Evolutionary conservation across 2,329 filamentous ascomycete species (phyloP), one percentile per base, ranked within the genome.

Genomic region (Lojkania enalia): DNA sequence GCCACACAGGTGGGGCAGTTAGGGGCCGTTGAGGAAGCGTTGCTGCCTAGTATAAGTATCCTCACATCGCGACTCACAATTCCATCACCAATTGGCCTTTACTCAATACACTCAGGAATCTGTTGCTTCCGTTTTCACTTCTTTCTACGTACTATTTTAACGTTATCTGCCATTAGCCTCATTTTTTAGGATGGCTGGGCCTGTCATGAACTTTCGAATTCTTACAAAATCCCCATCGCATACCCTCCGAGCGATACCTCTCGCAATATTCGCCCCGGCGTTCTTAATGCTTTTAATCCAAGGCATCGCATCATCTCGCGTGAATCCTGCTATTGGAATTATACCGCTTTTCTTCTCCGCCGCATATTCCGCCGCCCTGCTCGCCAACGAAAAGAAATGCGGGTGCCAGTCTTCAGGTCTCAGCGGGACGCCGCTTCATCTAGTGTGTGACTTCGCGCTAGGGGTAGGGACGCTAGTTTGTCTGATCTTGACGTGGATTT

Each of bases 251-350:
- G 54, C 60, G 19, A 41, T 64, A 2, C 57, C 52, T 6, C 35
- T 64, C 23, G 39, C 52, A 3, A 51, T 47, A 13, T 64, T 64
- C 41, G 44, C 52, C 1, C 61, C 60, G 0, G 60, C 48, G 2
- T 66, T 67, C 32, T 6, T 61, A 35, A 33, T 67, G 11, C 52
- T 67, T 2, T 51, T 66, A 16, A 56, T 64, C 30, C 46, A 56
- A 15, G 61, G 61, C 32, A 53, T 66, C 15, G n/a, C 36, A 3
- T 48, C 55, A 2, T 4, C 32, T 2, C 15, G 44, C 9, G 60
- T 62, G 1, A 61, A 64, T 20, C 63, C 63, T 2, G 59, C 62
- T 7, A 62, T 66, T 33, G 55, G 57, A 4, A 50, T 67, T 20
- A 21, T 67, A 0, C 63, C 63, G 0, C 51, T 67, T 3, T 61